phyloP scores from a whole-genome alignment of 306 rosid genomes.

The Inga oerstediana region DNA sequence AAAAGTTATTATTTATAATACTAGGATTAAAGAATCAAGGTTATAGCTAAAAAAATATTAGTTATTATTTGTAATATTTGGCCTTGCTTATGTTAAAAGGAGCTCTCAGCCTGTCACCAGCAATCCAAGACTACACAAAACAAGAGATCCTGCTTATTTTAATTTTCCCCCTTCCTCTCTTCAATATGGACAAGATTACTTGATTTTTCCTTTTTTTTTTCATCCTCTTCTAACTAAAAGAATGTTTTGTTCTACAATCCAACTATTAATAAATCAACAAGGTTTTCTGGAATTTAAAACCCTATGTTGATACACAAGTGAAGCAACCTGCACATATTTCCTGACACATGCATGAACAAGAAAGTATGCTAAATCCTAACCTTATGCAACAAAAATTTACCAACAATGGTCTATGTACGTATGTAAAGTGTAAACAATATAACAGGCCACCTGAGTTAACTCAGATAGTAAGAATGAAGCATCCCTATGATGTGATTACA shows the following conservation, averaged over 20 bases:
- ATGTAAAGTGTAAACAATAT: background rate
- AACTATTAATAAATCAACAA: constrained; percentile 10
- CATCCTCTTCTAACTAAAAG: background rate
- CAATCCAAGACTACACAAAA: background rate
- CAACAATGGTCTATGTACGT: background rate
- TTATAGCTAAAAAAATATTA: background rate
- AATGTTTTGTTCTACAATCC: background rate
- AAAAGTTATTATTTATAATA: too few species aligned
- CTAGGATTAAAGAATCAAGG: background rate
- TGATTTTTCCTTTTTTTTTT: background rate
- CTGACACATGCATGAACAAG: constrained; percentile 18
- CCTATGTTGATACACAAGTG: constrained; percentile 42
- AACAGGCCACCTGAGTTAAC: background rate
- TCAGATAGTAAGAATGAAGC: background rate
- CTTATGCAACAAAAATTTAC: background rate
- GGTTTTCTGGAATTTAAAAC: constrained; percentile 10
- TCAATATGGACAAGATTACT: background rate
- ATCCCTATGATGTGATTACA: background rate
- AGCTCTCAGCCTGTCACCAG: background rate
- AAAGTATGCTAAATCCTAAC: constrained; percentile 49
- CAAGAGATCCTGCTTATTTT: background rate
- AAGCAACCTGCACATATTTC: constrained; percentile 29
- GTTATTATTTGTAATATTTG: background rate
- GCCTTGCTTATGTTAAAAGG: background rate
- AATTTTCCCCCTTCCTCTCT: background rate